Conservation (phyloP, 805 yeast species). For the Wickerhamiella galacta region DNA sequence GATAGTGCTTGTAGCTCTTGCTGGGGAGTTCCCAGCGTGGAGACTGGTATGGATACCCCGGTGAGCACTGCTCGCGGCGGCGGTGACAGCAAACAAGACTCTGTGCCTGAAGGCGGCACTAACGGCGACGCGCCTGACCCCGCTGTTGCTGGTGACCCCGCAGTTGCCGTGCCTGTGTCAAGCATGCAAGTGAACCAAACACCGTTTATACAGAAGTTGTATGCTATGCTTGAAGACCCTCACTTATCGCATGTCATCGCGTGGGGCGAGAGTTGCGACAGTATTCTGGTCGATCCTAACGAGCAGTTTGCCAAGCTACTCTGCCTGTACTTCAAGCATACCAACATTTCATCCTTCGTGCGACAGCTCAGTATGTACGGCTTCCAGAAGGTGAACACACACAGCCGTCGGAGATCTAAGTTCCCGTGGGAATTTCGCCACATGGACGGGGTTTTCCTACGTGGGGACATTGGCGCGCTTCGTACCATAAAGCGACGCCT, state of each 20-base stretch:
- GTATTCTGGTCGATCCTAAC: constrained; percentile 68
- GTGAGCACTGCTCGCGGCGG: no score
- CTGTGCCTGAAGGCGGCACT: not conserved
- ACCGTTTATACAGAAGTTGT: constrained; percentile 75
- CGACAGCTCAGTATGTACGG: constrained; percentile 95
- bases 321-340: constrained; percentile 70
- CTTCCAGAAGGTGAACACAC: constrained; percentile 46
- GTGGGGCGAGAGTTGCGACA: constrained; percentile 60
- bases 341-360: constrained; percentile 83
- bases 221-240: constrained; percentile 72
- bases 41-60: no score
- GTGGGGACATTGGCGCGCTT: constrained; percentile 63
- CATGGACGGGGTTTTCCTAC: constrained; percentile 56
- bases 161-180: no score
- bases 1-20: no score
- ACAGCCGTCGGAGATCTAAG: constrained; percentile 4
- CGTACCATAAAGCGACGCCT: constrained; percentile 68
- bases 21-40: no score
- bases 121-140: not conserved
- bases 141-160: no score
- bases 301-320: constrained; percentile 73
- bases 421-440: constrained; percentile 77
- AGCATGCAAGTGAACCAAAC: constrained; percentile 29
- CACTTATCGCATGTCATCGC: constrained; percentile 59
- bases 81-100: no score